phyloP scores from a whole-genome alignment of 2,329 filamentous ascomycete genomes.

The Fusarium euwallaceae region DNA sequence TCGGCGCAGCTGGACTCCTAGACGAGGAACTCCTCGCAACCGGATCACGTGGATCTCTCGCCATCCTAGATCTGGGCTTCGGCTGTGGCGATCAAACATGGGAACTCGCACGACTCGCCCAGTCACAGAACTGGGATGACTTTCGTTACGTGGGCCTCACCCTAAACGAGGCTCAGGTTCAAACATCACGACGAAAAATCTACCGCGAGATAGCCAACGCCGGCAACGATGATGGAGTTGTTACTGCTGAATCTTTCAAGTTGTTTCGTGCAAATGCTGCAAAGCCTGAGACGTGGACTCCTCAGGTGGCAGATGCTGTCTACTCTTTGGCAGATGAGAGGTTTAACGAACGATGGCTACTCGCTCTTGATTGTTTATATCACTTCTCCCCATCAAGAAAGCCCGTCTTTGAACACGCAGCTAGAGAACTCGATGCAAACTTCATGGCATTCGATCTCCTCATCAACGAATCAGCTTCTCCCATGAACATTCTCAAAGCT shows the following conservation, averaged over 20 bases:
- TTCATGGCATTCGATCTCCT: conserved; percentile 70
- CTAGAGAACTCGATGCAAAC: conserved; percentile 58
- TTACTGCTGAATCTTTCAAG: conserved; percentile 43
- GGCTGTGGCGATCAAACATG: conserved; percentile 71
- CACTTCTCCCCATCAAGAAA: conserved; percentile 67
- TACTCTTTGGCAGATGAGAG: conserved; percentile 42
- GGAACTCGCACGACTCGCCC: conserved; percentile 54
- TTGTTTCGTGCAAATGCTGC: conserved; percentile 66
- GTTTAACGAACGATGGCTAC: conserved; percentile 60
- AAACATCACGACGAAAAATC: conserved; percentile 50
- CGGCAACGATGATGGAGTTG: background rate
- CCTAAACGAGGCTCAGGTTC: conserved; percentile 60
- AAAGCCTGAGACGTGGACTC: conserved; percentile 58
- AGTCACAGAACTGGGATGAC: conserved; percentile 33
- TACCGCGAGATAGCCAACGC: conserved; percentile 39
- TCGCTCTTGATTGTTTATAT: conserved; percentile 69
- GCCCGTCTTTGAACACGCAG: conserved; percentile 59
- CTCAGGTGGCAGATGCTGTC: conserved; percentile 42
- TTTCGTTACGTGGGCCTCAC: conserved; percentile 68
- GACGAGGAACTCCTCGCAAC: conserved; percentile 11
- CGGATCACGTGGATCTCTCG: conserved; percentile 36
- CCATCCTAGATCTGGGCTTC: conserved; percentile 67
- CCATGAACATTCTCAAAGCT: conserved; percentile 51
- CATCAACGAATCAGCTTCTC: conserved; percentile 50
- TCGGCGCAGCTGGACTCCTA: conserved; percentile 58